Base-by-base conservation (phyloP, 169 alveolate genomes). In the Eimeria maxima region DNA sequence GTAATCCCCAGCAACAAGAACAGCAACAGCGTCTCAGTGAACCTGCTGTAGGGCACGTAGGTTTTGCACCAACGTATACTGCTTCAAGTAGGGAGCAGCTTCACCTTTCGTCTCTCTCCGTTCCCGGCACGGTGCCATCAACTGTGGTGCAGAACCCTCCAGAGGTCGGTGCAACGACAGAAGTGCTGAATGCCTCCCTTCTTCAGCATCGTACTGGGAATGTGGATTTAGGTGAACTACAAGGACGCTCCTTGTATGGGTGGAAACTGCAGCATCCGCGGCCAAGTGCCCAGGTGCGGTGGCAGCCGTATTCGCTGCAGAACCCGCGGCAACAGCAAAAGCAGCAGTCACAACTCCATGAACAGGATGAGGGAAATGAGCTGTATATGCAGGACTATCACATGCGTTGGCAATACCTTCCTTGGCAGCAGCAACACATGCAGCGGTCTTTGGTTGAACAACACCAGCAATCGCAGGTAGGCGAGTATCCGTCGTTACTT, bases 121-220 rank as follows among this genome's bases (percentile, higher is more conserved):
- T 69, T 69, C 80, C 24, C 27, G 18, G n/a, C 27, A 22, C 80
- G 13, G 7, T 14, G 50, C 29, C 80, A 11, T 14, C 50, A 4
- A 10, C 80, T 24, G 24, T 5, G 8, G n/a, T 29, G 50, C 22
- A 47, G 24, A 29, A 45, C 22, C 80, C 50, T 45, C 13, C 50
- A 69, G 80, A 69, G 22, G 50, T 69, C 45, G 80, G 33, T 69
- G 80, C 80, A 53, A 53, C 60, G 20, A 53, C 60, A 53, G 60
- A 14, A 53, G 6, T 53, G 60, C 60, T 11, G 60, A 53, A 53
- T 53, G 0, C 16, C 60, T 14, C 60, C 20, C 60, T 14, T 53
- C 60, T 11, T 14, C 60, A 53, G 10, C 16, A 11, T 53, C 60
- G 6, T 53, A 14, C 10, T 53, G 60, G 60, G 60, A 53, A 7